Conservation (phyloP, 352 stramenopile species). For the Phytophthora rubi region DNA sequence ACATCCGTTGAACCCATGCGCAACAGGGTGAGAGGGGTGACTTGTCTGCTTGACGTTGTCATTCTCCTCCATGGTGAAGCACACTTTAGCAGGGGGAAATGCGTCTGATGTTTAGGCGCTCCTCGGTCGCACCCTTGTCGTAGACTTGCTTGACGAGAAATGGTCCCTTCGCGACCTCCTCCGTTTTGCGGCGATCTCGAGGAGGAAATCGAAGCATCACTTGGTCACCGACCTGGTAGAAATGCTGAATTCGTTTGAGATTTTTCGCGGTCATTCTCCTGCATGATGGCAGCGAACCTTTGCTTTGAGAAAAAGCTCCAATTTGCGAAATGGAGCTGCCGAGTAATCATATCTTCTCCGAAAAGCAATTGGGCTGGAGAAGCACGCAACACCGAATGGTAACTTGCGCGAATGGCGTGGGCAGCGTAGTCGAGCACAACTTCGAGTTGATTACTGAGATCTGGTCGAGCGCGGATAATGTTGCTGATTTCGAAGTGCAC, state of each 20-base stretch:
- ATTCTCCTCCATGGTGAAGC: conserved; percentile 6
- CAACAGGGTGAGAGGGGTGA: no score
- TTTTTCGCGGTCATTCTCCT: conserved; percentile 27
- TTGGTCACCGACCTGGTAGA: neutral
- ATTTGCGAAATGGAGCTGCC: conserved; percentile 13
- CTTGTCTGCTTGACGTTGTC: neutral
- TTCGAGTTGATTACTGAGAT: conserved; percentile 3
- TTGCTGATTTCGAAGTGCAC: conserved; percentile 1
- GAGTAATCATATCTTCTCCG: conserved; percentile 16
- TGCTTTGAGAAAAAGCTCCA: conserved; percentile 22
- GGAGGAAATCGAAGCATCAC: conserved; percentile 14
- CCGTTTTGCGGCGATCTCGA: conserved; percentile 6
- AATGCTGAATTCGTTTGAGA: conserved; percentile 20
- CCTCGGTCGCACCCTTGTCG: neutral
- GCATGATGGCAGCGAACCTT: conserved; percentile 9
- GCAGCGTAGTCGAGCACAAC: conserved; percentile 12
- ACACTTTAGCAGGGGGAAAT: conserved; percentile 8
- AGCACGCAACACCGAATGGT: conserved; percentile 15
- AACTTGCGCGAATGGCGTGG: conserved; percentile 12
- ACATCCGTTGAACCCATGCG: no score
- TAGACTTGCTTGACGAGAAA: conserved; percentile 11
- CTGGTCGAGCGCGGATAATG: neutral
- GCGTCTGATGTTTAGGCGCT: neutral
- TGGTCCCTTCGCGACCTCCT: neutral
- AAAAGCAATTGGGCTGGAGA: conserved; percentile 18